Evolutionary conservation across 1,284 basidiomycete species (phyloP), one percentile per base, ranked within the genome.

Genomic region (Ceratobasidium sp.): DNA sequence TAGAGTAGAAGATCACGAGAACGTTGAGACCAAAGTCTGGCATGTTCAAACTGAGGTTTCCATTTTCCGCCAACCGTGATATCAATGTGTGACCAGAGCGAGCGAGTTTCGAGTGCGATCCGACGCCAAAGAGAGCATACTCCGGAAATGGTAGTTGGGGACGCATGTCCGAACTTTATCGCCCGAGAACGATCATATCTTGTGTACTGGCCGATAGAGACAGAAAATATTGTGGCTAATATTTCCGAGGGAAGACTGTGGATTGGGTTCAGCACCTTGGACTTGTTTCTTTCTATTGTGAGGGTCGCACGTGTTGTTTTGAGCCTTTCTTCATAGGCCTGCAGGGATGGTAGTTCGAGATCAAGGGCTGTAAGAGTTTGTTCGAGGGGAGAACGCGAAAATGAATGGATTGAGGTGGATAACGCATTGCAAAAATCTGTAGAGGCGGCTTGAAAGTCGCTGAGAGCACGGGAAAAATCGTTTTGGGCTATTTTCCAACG

Each of bases 111-210:
- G 28, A 70, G 26, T 7, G 51, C 51, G n/a, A 70, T 5, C 13
- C 33, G 28, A n/a, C 51, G 68, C 68, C 68, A 70, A 15, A 12
- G 39, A 12, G 49, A 33, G 20, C 28, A 53, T 3, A 70, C 68
- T 20, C 33, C 12, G 13, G 51, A 5, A 2, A 70, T 26, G 7
- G 13, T 12, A 15, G 6, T 55, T 7, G 68, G 49, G 26, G 60
- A 63, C 10, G 20, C 20, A 10, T 53, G 20, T 23, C 5, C 10
- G 15, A 15, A 15, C n/a, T 10, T 53, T 5, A 23, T n/a, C 6
- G 7, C 20, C 4, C 3, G 2, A 7, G 51, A n/a, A 23, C 51
- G n/a, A 23, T 53, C 51, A 12, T 23, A 6, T 12, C 51, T 53
- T 6, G 51, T 53, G n/a, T 53, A 53, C 51, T 23, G 51, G 10